Evolutionary conservation across 805 yeast genomes (phyloP), one percentile per base, ranked within the genome.

Genomic region (Limtongozyma cylindracea): DNA sequence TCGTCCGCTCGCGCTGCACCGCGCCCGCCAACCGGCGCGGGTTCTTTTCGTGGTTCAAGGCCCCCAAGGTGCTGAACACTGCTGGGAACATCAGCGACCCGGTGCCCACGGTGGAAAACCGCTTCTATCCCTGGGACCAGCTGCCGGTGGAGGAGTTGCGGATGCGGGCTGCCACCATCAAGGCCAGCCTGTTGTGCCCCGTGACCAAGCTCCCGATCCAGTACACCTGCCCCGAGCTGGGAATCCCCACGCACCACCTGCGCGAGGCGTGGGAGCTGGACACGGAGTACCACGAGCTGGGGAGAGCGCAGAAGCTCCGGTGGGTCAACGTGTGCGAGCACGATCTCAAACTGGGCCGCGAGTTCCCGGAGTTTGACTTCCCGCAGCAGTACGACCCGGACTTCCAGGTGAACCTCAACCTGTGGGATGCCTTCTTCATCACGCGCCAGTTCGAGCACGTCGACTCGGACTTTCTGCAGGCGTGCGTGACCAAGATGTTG

Each of bases 391-490:
- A 74, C 43, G 73, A 68, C 23, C 54, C 52, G 22, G 95, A 82
- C 38, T 67, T 68, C 28, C 47, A 58, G 27, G 64, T 80, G 27
- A 80, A 78, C 39, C 61, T 78, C 39, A 53, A 67, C 21, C 68
- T 61, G 41, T 88, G 98, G 98, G 96, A 88, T 45, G 54, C 88
- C 7, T 84, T 65, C 37, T 71, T 88, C 39, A 88, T 84, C 45
- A 84, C 96, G 0, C 61, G 98, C 41, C 72, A 72, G 34, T 88
- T 77, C 42, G 71, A 67, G 35, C 84, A 95, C 4, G 84, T 88
- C 96, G 93, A 88, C 45, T 74, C 93, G 4, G 94, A 82, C 44
- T 84, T 77, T 50, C 91, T 84, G 44, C 53, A 84, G 38, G 96
- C 96, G 1, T 91, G 91, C 4, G 82, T 80, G 16, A 78, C 96